Evolutionary conservation across 306 rosid genomes (phyloP).

Genomic region (Acmispon strigosus): DNA sequence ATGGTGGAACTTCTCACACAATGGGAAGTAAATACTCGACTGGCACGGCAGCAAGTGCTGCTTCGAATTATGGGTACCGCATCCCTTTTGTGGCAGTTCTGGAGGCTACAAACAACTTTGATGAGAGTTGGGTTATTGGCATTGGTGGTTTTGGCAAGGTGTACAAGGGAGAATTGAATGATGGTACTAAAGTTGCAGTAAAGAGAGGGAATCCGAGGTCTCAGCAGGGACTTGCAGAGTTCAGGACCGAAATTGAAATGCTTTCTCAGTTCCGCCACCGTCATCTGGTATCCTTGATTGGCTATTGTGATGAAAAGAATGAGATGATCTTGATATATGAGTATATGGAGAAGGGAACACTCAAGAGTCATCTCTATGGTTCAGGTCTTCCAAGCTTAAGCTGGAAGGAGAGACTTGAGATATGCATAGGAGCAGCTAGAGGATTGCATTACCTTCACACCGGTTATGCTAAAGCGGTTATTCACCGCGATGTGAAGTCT

Average conservation of each 20-base stretch:
- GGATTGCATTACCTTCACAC: slow-evolving; percentile 99
- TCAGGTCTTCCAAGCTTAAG: slow-evolving; percentile 66
- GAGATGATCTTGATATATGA: slow-evolving; percentile 95
- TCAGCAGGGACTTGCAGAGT: slow-evolving; percentile 86
- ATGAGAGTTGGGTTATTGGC: slow-evolving; percentile 84
- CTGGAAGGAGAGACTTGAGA: slow-evolving; percentile 85
- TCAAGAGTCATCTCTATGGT: slow-evolving; percentile 86
- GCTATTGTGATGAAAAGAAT: slow-evolving; percentile 82
- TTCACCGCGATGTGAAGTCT: slow-evolving; percentile 96
- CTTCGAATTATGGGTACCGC: slow-evolving; percentile 61
- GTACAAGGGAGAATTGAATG: slow-evolving; percentile 74
- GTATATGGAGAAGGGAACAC: slow-evolving; percentile 91
- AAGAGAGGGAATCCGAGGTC: slow-evolving; percentile 91
- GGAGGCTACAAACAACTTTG: slow-evolving; percentile 81
- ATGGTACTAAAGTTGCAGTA: slow-evolving; percentile 85
- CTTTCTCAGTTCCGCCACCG: slow-evolving; percentile 93
- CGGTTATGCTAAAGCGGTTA: slow-evolving; percentile 82
- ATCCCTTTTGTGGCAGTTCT: slow-evolving; percentile 69
- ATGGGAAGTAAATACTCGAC: slow-evolving; percentile 81
- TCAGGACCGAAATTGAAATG: slow-evolving; percentile 90
- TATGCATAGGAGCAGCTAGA: slow-evolving; percentile 91
- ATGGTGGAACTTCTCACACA: slow-evolving; percentile 69
- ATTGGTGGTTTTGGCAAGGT: slow-evolving; percentile 95
- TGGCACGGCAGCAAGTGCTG: slow-evolving; percentile 61
- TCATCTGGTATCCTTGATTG: slow-evolving; percentile 85